Conservation (phyloP, 2,329 filamentous ascomycete genomes). For the Xylaria sp. region DNA sequence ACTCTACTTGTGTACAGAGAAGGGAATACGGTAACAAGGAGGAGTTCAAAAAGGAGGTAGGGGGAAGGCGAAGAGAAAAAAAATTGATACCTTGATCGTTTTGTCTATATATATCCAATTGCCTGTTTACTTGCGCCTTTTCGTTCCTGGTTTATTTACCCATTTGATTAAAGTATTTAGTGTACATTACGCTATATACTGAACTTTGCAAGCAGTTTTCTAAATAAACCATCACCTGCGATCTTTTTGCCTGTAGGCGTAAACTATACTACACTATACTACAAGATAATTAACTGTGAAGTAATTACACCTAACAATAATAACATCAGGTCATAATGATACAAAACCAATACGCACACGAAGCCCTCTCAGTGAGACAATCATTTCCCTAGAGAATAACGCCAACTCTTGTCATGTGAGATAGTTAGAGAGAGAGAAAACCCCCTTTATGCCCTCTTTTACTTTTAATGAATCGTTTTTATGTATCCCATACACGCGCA, state of each 20-base stretch:
- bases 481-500: slow-evolving; percentile 25
- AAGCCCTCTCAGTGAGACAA: too few relatives aligned
- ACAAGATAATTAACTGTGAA: not conserved
- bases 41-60: not conserved
- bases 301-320: not conserved
- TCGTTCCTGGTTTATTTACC: not conserved
- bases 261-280: not conserved
- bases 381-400: not conserved
- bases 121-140: not conserved
- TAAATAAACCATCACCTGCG: too few relatives aligned
- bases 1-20: slow-evolving; percentile 7
- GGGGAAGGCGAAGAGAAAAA: not conserved
- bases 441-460: slow-evolving; percentile 19
- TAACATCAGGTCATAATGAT: not conserved
- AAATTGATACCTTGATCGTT: slow-evolving; percentile 26
- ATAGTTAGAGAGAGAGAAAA: not conserved
- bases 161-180: too few relatives aligned
- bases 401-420: slow-evolving; percentile 9
- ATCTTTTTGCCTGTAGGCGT: not conserved
- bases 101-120: slow-evolving; percentile 6
- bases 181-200: too few relatives aligned
- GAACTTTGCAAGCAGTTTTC: too few relatives aligned
- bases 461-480: slow-evolving; percentile 26
- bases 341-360: not conserved
- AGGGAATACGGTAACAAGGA: not conserved